A percentile compares a stretch with the other conserved stretches of the same genome.
These are phyloP conservation scores for Chloropicon primus DNA, from an alignment of 139 green algal genomes.

Conservation along the genomic window DNA sequence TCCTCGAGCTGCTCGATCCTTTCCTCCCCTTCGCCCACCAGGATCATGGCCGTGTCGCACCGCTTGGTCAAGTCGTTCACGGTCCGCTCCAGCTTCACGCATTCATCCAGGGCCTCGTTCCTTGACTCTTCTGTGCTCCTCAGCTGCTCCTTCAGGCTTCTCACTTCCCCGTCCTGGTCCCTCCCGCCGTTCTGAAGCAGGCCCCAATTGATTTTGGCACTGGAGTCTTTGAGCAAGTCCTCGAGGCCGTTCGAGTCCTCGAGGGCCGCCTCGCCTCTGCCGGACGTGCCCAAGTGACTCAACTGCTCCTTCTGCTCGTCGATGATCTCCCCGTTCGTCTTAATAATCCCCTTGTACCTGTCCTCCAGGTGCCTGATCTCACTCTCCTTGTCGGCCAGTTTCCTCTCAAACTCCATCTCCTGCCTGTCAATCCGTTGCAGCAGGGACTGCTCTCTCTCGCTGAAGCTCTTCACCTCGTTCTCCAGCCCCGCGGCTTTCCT, in stretches of 20 bases:
- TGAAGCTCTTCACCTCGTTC: not conserved
- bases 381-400: not conserved
- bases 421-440: not conserved
- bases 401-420: not conserved
- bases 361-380: not conserved
- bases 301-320: no score
- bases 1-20: constrained; percentile 54
- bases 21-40: constrained; percentile 20
- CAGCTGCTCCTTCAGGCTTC: not conserved
- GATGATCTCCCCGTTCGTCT: not conserved
- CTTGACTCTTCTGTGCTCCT: not conserved
- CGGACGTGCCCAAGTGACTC: no score
- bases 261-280: no score
- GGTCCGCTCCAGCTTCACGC: not conserved
- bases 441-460: not conserved
- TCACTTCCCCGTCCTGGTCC: not conserved
- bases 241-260: not conserved
- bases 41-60: constrained; percentile 16
- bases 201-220: not conserved
- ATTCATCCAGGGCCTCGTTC: not conserved
- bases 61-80: not conserved
- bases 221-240: not conserved
- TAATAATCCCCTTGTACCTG: not conserved
- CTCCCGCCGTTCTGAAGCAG: not conserved
- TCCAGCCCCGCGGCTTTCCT: constrained; percentile 19